Base-by-base conservation (phyloP, 441 rosid species). In the Rhodomyrtus psidioides region DNA sequence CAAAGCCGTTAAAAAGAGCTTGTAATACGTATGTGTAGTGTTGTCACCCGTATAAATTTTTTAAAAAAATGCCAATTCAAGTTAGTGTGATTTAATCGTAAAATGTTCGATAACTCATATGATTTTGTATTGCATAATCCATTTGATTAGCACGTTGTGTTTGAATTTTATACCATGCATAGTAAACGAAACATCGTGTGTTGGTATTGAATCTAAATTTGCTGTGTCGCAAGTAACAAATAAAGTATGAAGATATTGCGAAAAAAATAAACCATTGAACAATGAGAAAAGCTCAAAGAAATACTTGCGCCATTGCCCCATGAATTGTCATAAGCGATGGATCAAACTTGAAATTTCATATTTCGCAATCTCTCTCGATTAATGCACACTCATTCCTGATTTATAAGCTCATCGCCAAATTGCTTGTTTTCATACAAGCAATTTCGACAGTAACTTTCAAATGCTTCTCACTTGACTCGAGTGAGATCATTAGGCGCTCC, bases 1-100 rank as follows among this genome's bases (percentile, higher is more conserved):
- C 96, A 96, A 96, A 49, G 90, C 95, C 0, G 99, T 94, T 16
- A 97, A 95, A 9, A 98, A 96, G 39, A 96, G 96, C 89, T 97
- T 98, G 0, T 95, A 0, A 96, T 96, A 79, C 95, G 95, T 70
- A 95, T 91, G 83, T 91, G 87, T 30, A 97, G 86, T 58, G 98
- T 97, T 51, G 94, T 84, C 55, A 98, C 95, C 98, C 95, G 83
- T 53, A 16, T 17, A 17, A 53, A 53, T 14, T 39, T n/a, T n/a
- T n/a, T 53, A 4, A 6, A 53, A 53, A 53, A 14, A 53, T 53
- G 19, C 19, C 54, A 53, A 53, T 53, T 16, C 55, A 16, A 16
- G 55, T 6, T 42, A 42, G 44, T 42, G 44, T 42, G 44, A 42
- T 42, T 42, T 42, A 42, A 42, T 42, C 44, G 44, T 42, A 42